Evolutionary conservation across 2,329 filamentous ascomycete species (phyloP).

Genomic region (Scopulariopsis brevicaulis): DNA sequence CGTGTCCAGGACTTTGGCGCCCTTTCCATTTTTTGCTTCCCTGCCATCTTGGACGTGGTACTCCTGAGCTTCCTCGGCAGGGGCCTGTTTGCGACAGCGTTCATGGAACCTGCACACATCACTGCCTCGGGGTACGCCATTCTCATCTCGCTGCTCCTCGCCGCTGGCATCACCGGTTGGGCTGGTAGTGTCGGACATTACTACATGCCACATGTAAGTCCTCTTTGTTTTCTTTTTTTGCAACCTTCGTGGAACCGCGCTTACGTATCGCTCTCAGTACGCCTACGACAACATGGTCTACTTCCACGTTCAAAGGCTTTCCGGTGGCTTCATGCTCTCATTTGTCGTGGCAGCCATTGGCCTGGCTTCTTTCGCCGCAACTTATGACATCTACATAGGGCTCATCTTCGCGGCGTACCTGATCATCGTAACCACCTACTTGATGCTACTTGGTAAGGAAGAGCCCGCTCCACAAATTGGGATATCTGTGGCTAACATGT

Average conservation of each 20-base stretch:
- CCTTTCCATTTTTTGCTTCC: conserved; percentile 50
- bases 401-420: conserved; percentile 50
- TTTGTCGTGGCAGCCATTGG: conserved; percentile 28
- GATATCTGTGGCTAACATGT: conserved; percentile 2
- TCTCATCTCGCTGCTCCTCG: conserved; percentile 46
- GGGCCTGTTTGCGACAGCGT: conserved; percentile 48
- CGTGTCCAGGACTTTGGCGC: conserved; percentile 37
- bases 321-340: conserved; percentile 32
- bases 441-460: conserved; percentile 36
- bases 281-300: conserved; percentile 28
- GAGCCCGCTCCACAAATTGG: conserved; percentile 14
- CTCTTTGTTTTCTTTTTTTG: conserved; percentile 7
- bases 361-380: conserved; percentile 34
- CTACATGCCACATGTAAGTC: conserved; percentile 30
- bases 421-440: conserved; percentile 43
- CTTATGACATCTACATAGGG: conserved; percentile 27
- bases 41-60: conserved; percentile 49
- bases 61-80: conserved; percentile 46
- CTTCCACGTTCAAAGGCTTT: conserved; percentile 29
- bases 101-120: conserved; percentile 38
- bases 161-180: conserved; percentile 51
- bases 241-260: not conserved
- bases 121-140: conserved; percentile 43
- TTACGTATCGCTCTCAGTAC: conserved; percentile 8
- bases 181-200: conserved; percentile 52